Evolutionary conservation across 2,329 filamentous ascomycete genomes (phyloP), one percentile per base, ranked within the genome.

Genomic region (Talaromyces rugulosus): DNA sequence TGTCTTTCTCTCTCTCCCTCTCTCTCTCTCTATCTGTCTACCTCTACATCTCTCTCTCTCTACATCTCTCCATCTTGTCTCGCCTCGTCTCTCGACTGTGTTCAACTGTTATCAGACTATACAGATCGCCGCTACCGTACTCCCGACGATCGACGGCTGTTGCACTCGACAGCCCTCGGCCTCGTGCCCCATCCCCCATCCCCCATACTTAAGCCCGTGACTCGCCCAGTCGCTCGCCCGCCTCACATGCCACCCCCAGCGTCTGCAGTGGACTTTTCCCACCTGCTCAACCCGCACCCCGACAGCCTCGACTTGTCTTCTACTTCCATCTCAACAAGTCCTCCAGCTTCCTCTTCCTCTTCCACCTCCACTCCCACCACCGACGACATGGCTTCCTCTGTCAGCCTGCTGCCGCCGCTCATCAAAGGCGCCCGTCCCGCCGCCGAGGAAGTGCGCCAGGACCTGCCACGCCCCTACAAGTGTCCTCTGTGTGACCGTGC

Each of bases 401-500:
- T 79, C 54, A 77, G 78, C 66, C 69, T 79, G 42, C 65, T 81
- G 62, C 79, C 79, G 52, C 77, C 78, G 27, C 71, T 80, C 56
- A 74, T 79, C 67, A 77, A 77, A 65, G 76, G 77, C 62, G 69
- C 74, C 58, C 72, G 87, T 55, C 85, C 87, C 53, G 82, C 82
- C 66, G 84, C 87, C 62, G 86, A 91, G 72, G 74, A 77, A 65
- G 69, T 73, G 33, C 85, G 78, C 78, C 91, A 83, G 82, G 94
- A 98, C 78, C 86, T 98, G 59, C 95, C 95, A 63, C 89, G 95
- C 61, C 94, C 94, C 0, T 99, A 99, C 87, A 98, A 98, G 83
- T 99, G 94, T 78, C 93, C 94, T 64, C 86, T 99, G 66, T 99
- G 95, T 82, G 94, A 97, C 72, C 96, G 97, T 84, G 94, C 95